Percentiles rank a stretch among this genome's conserved stretches.
Conservation (phyloP, 75 land plant species). For the Pinus tabuliformis region DNA sequence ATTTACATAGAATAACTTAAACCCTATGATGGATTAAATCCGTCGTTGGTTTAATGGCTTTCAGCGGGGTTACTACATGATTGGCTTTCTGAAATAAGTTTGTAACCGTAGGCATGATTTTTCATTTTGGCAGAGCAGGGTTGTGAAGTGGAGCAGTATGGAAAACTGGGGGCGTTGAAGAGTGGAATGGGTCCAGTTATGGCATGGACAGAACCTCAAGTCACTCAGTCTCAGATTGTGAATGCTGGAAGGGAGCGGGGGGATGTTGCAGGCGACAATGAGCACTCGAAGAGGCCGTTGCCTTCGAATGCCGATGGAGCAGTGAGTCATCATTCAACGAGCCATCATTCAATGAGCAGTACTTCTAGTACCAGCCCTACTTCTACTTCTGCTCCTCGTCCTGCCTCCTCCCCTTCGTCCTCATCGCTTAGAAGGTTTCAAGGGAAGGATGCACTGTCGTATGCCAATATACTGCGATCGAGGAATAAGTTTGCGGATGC, state of each 20-base stretch:
- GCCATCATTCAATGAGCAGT: conserved; percentile 7
- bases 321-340: conserved; percentile 3
- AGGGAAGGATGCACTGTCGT: conserved; percentile 79
- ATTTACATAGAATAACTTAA: too few relatives aligned
- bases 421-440: conserved; percentile 19
- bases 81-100: background rate
- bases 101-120: background rate
- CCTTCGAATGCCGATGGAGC: background rate
- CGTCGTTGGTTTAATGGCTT: background rate
- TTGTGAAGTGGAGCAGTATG: background rate
- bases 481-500: conserved; percentile 93
- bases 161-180: background rate
- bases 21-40: too few relatives aligned
- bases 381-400: background rate
- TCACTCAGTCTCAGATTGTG: conserved; percentile 3
- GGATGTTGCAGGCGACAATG: background rate
- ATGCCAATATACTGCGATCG: conserved; percentile 82
- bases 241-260: background rate
- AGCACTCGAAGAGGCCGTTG: background rate
- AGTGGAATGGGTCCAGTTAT: conserved; percentile 9
- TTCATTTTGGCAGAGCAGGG: background rate
- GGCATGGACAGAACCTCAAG: conserved; percentile 12
- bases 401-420: background rate
- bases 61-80: background rate
- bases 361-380: conserved; percentile 14